Conservation (phyloP, 148 eudicot species). For the Beta vulgaris region DNA sequence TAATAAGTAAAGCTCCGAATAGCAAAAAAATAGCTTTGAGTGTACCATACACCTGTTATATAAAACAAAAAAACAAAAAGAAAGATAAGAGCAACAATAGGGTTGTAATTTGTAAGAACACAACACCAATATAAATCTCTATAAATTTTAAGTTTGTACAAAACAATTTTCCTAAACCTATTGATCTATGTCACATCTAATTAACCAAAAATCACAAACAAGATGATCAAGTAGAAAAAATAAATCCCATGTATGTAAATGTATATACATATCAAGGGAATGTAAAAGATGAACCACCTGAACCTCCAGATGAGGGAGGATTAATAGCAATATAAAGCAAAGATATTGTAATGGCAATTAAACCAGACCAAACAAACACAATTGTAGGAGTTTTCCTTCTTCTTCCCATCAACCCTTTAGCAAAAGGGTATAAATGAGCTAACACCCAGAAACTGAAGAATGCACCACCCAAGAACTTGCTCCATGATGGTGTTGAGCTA, state of each 20-base stretch:
- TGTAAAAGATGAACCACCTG: constrained; percentile 15
- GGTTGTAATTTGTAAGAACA: too few species aligned
- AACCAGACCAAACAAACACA: constrained; percentile 47
- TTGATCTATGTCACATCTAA: constrained; percentile 18
- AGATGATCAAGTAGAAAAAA: background rate
- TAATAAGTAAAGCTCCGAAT: too few species aligned
- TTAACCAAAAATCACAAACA: background rate
- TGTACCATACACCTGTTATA: too few species aligned
- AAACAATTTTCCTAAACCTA: background rate
- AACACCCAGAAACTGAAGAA: constrained; percentile 47
- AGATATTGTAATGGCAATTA: constrained; percentile 45
- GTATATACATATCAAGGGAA: constrained; percentile 27
- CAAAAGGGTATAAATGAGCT: constrained; percentile 44
- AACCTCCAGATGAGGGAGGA: constrained; percentile 22
- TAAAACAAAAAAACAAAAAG: too few species aligned
- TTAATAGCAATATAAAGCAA: constrained; percentile 41
- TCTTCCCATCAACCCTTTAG: constrained; percentile 51
- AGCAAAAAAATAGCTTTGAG: too few species aligned
- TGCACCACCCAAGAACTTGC: constrained; percentile 66
- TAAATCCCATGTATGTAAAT: background rate
- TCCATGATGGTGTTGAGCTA: constrained; percentile 55
- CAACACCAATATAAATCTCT: too few species aligned
- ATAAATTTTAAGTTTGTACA: constrained; percentile 3
- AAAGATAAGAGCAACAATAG: too few species aligned
- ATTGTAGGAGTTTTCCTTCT: constrained; percentile 46